Evolutionary conservation across 352 stramenopile species (phyloP).

Genomic region (Stephanocyclus meneghinianus): DNA sequence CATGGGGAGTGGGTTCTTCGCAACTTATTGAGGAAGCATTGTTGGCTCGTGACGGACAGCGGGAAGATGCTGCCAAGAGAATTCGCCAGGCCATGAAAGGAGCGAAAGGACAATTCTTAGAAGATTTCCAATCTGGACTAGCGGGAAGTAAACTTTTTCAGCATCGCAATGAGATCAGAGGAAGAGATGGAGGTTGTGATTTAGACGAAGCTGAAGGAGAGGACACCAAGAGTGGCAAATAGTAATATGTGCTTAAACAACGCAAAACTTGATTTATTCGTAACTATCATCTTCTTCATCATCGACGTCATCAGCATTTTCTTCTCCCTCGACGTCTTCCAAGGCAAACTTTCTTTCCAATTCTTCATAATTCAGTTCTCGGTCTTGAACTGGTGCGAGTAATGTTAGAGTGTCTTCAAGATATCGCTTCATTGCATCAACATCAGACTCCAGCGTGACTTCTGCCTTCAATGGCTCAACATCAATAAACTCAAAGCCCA

Average conservation of each 20-base stretch:
- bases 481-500: slow-evolving; percentile 76
- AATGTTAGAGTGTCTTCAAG: slow-evolving; percentile 76
- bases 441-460: slow-evolving; percentile 43
- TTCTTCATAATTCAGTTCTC: slow-evolving; percentile 20
- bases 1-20: slow-evolving; percentile 72
- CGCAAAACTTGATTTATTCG: slow-evolving; percentile 4
- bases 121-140: slow-evolving; percentile 77
- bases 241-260: not conserved
- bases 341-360: slow-evolving; percentile 2
- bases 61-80: slow-evolving; percentile 60
- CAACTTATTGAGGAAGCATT: slow-evolving; percentile 66
- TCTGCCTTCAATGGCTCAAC: slow-evolving; percentile 44
- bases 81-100: slow-evolving; percentile 74
- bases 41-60: slow-evolving; percentile 40
- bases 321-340: slow-evolving; percentile 28
- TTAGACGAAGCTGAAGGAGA: slow-evolving; percentile 21
- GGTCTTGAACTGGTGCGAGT: slow-evolving; percentile 38
- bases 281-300: too few species aligned
- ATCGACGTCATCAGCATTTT: slow-evolving; percentile 47
- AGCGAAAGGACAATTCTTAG: slow-evolving; percentile 78
- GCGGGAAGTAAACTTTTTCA: slow-evolving; percentile 77
- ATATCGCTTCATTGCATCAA: slow-evolving; percentile 72
- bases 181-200: slow-evolving; percentile 56
- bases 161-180: slow-evolving; percentile 68
- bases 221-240: not conserved